phyloP scores from a whole-genome alignment of 2,329 filamentous ascomycete genomes.

The Cadophora malorum region DNA sequence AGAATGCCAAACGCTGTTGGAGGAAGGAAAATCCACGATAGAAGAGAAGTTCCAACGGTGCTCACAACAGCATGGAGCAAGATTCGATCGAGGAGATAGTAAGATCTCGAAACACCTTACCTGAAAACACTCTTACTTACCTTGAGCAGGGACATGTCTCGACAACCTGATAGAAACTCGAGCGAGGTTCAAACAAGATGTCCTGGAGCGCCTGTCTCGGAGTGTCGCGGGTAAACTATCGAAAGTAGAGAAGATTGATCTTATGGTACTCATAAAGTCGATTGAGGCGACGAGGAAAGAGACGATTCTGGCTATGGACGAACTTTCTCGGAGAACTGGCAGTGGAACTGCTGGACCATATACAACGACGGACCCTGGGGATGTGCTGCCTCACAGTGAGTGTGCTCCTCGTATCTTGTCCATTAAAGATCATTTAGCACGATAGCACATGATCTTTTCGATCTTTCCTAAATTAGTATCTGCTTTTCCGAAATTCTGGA shows the following conservation, averaged over 20 bases:
- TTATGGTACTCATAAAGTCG: conserved; percentile 22
- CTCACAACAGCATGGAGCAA: conserved; percentile 25
- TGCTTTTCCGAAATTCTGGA: not conserved
- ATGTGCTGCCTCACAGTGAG: conserved; percentile 29
- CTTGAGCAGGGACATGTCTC: conserved; percentile 25
- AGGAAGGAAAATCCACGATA: conserved; percentile 25
- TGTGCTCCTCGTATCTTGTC: not conserved
- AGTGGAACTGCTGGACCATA: conserved; percentile 5
- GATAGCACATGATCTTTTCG: not conserved
- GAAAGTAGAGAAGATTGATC: conserved; percentile 25
- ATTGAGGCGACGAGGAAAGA: conserved; percentile 31
- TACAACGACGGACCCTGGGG: conserved; percentile 24
- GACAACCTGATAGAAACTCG: conserved; percentile 28
- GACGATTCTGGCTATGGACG: conserved; percentile 29
- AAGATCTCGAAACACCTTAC: conserved; percentile 7
- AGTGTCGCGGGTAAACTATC: conserved; percentile 18
- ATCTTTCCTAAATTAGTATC: not conserved
- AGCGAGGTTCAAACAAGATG: conserved; percentile 25
- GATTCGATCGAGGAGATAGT: conserved; percentile 32
- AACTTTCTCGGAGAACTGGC: conserved; percentile 27
- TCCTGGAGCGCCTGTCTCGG: conserved; percentile 29
- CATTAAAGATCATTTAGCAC: not conserved
- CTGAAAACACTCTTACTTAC: conserved; percentile 21
- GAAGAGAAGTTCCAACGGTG: conserved; percentile 21
- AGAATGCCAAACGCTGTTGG: conserved; percentile 26